Percentiles rank a stretch among this genome's conserved stretches.
phyloP scores from a whole-genome alignment of 805 yeast genomes.

The Alloascoidea hylecoeti region DNA sequence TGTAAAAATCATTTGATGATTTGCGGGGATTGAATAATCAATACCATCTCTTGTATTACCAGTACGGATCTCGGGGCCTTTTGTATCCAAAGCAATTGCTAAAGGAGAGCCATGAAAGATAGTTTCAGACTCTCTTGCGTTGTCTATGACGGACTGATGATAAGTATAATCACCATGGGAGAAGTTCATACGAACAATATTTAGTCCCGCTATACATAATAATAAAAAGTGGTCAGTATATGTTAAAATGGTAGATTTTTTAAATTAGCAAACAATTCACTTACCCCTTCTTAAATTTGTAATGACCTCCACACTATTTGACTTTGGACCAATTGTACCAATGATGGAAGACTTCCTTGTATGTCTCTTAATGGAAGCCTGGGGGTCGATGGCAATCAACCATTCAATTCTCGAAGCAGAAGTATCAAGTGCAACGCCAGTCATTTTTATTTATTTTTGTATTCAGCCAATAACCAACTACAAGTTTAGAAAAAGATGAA shows the following conservation, averaged over 20 bases:
- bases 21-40: constrained; percentile 74
- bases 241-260: background rate
- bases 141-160: constrained; percentile 94
- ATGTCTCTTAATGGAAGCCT: constrained; percentile 61
- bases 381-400: constrained; percentile 68
- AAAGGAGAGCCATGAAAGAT: constrained; percentile 89
- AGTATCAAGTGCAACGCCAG: no score
- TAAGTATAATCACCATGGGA: constrained; percentile 97
- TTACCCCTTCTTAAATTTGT: constrained; percentile 65
- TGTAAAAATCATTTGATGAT: constrained; percentile 86
- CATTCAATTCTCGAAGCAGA: constrained; percentile 48
- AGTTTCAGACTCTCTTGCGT: constrained; percentile 88
- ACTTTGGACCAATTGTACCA: constrained; percentile 96
- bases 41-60: constrained; percentile 75
- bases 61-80: constrained; percentile 99
- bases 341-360: constrained; percentile 92
- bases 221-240: constrained; percentile 1
- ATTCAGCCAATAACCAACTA: no score
- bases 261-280: constrained; percentile 2
- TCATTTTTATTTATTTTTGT: no score
- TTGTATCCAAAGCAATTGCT: constrained; percentile 97
- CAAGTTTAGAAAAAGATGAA: no score
- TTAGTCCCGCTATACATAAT: constrained; percentile 58
- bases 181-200: constrained; percentile 98
- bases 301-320: constrained; percentile 77